Evolutionary conservation across 805 yeast species (phyloP).

Genomic region (Metschnikowia proteae): DNA sequence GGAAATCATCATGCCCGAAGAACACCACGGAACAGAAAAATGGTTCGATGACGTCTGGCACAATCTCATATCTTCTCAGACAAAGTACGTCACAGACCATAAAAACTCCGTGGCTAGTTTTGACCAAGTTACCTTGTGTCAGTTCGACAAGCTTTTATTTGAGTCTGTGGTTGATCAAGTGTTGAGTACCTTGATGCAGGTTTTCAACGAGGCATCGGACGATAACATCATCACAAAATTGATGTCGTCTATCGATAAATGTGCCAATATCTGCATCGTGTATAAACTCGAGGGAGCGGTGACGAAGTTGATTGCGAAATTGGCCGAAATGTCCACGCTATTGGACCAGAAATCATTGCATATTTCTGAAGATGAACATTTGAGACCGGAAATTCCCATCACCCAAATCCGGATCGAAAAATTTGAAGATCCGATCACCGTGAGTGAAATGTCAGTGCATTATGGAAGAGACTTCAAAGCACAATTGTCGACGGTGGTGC

Average conservation of each 20-base stretch:
- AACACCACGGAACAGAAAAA: slow-evolving; percentile 87
- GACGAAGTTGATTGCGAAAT: slow-evolving; percentile 61
- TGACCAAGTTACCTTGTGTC: slow-evolving; percentile 33
- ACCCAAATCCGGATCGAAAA: slow-evolving; percentile 45
- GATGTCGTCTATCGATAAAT: slow-evolving; percentile 82
- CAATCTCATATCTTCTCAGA: slow-evolving; percentile 53
- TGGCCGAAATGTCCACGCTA: slow-evolving; percentile 68
- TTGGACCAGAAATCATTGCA: slow-evolving; percentile 34
- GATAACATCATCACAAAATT: slow-evolving; percentile 85
- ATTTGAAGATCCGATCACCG: slow-evolving; percentile 58
- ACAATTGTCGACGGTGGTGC: slow-evolving; percentile 80
- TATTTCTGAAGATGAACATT: slow-evolving; percentile 14
- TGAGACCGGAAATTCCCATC: slow-evolving; percentile 34
- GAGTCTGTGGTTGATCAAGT: slow-evolving; percentile 58
- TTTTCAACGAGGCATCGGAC: slow-evolving; percentile 85
- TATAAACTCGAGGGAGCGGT: slow-evolving; percentile 55
- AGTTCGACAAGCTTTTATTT: slow-evolving; percentile 72
- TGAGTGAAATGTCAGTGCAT: slow-evolving; percentile 75
- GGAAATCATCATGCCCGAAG: slow-evolving; percentile 97
- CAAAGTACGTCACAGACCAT: slow-evolving; percentile 17
- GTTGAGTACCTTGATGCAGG: slow-evolving; percentile 67
- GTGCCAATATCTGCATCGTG: slow-evolving; percentile 69
- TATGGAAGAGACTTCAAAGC: slow-evolving; percentile 91
- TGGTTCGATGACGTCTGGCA: slow-evolving; percentile 90
- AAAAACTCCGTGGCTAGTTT: slow-evolving; percentile 14